These are phyloP conservation scores for Hypholoma sublateritium DNA, from an alignment of 768 basidiomycete genomes.

Conservation along the genomic window DNA sequence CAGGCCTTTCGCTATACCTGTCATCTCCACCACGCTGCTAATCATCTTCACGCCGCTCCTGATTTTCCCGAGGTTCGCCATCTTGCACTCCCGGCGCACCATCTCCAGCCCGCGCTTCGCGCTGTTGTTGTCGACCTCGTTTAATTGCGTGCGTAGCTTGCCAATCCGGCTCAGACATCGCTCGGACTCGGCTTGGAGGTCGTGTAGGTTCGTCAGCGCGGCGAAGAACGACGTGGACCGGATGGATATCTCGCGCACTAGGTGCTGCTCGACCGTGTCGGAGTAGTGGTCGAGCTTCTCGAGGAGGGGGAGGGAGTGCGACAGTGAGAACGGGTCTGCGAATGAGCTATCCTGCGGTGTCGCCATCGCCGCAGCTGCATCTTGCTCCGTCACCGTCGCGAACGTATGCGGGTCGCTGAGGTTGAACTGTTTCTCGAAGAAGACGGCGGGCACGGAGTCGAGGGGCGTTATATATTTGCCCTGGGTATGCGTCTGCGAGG, in stretches of 20 bases:
- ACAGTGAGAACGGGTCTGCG: constrained; percentile 59
- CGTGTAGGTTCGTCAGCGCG: constrained; percentile 90
- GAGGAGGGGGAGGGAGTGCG: constrained; percentile 72
- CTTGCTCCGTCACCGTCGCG: constrained; percentile 69
- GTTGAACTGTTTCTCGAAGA: constrained; percentile 78
- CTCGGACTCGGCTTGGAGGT: constrained; percentile 86
- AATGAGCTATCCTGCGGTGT: constrained; percentile 28
- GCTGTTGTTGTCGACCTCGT: constrained; percentile 72
- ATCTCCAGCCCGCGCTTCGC: constrained; percentile 81
- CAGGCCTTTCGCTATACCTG: constrained; percentile 65
- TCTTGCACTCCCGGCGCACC: constrained; percentile 61
- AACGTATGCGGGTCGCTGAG: constrained; percentile 81
- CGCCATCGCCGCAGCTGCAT: constrained; percentile 24
- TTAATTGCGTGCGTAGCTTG: constrained; percentile 67
- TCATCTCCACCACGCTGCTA: constrained; percentile 74
- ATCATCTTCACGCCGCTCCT: constrained; percentile 64
- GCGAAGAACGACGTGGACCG: constrained; percentile 95
- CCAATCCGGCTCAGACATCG: constrained; percentile 77
- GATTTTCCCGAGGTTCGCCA: constrained; percentile 60
- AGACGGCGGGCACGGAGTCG: constrained; percentile 74
- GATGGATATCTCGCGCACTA: constrained; percentile 87
- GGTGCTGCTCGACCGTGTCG: constrained; percentile 92
- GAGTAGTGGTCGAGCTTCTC: constrained; percentile 91
- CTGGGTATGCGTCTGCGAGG: constrained; percentile 25
- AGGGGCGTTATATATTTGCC: constrained; percentile 64